Base-by-base conservation (phyloP, 345 rosid species). In the Arabidopsis arenosa region DNA sequence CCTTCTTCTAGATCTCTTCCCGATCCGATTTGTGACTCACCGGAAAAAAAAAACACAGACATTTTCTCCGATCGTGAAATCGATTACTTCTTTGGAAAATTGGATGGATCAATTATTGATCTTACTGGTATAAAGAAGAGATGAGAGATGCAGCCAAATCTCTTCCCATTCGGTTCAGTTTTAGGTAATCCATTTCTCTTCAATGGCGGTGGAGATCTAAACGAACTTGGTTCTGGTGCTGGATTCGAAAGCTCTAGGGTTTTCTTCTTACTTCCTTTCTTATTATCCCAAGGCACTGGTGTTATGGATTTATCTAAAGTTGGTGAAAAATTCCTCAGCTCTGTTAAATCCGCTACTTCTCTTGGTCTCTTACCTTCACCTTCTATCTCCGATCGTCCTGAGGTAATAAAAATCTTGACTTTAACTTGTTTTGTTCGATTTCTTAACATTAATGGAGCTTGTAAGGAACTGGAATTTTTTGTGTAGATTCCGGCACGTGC, bases 401-500 rank as follows among this genome's bases (percentile, higher is more conserved):
- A 92, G 93, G 99, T 92, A 66, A 14, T 78, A 11, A 39, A 11
- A 41, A 66, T 17, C 26, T 43, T 14, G 1, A 13, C 15, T 37
- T 37, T 8, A 36, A 28, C 32, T 41, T 41, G n/a, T 12, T 43
- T 43, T 43, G 47, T 43, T 43, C 47, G 2, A 39, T 43, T 45
- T 17, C 7, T 4, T 21, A 21, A 51, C 56, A 21, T 53, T 2
- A 9, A 26, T 30, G 18, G 60, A 30, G 60, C 13, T 30, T 32
- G 26, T 26, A 6, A 39, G 49, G 26, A 43, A 53, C 8, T 68
- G 7, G 14, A 39, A 3, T 14, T 53, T 23, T 59, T 14, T 49
- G 37, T 80, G 58, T 75, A 96, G 99, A 93, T 96, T 84, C 99
- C 99, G 10, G 93, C 97, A 41, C 87, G 97, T 80, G 98, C 97